A percentile compares a stretch with the other conserved stretches of the same genome.
Conservation (phyloP, 108 stramenopile genomes). For the Bacterosira constricta region DNA sequence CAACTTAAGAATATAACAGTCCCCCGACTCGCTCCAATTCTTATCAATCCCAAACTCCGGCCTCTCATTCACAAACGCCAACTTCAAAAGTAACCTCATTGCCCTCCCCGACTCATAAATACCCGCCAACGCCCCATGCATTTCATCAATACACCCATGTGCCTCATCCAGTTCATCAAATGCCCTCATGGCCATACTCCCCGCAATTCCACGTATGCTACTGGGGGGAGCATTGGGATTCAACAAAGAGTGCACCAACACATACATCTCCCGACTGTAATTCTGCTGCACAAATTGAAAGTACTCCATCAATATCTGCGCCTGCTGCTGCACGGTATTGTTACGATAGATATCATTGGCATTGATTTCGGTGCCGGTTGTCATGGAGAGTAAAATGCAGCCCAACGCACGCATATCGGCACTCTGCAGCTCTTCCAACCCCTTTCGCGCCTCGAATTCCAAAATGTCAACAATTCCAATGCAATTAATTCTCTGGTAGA, state of each 20-base stretch:
- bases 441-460: constrained; percentile 85
- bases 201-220: constrained; percentile 56
- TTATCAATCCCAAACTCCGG: constrained; percentile 89
- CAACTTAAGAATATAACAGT: constrained; percentile 87
- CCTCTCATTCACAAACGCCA: constrained; percentile 90
- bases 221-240: constrained; percentile 55
- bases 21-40: constrained; percentile 91
- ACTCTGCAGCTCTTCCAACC: constrained; percentile 77
- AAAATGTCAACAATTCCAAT: constrained; percentile 85
- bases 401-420: constrained; percentile 87
- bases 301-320: constrained; percentile 30
- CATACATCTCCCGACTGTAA: constrained; percentile 77
- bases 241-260: constrained; percentile 69
- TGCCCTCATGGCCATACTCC: constrained; percentile 54
- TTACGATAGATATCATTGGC: constrained; percentile 41
- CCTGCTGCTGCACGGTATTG: constrained; percentile 25
- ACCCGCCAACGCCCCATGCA: constrained; percentile 63
- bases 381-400: constrained; percentile 79
- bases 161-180: constrained; percentile 74
- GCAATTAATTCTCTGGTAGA: constrained; percentile 82
- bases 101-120: constrained; percentile 90
- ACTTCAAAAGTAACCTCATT: constrained; percentile 84
- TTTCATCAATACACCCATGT: constrained; percentile 51
- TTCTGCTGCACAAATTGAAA: constrained; percentile 67
- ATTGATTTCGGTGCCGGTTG: constrained; percentile 75